phyloP scores from a whole-genome alignment of 2,329 filamentous ascomycete species.

The Huntiella moniliformis region DNA sequence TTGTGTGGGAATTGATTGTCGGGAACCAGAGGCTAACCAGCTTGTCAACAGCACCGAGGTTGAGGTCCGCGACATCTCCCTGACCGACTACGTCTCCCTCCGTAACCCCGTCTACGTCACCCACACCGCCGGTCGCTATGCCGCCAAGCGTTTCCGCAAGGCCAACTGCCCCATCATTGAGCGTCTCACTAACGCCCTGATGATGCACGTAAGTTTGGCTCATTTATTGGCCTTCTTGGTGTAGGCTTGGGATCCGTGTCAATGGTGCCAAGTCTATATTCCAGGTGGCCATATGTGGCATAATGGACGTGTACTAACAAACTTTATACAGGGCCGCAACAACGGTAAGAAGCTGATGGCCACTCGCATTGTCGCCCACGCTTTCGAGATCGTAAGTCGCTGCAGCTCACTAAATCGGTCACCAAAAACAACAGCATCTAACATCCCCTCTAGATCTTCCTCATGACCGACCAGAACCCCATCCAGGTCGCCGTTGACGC shows the following conservation, averaged over 20 bases:
- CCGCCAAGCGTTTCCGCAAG: conserved; percentile 99
- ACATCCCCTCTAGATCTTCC: conserved; percentile 59
- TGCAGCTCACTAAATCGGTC: background rate
- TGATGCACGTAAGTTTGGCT: conserved; percentile 59
- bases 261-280: background rate
- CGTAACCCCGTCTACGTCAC: conserved; percentile 97
- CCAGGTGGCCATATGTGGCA: background rate
- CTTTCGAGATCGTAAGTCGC: conserved; percentile 92
- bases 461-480: conserved; percentile 99
- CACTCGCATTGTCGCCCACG: conserved; percentile 95
- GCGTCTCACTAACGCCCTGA: conserved; percentile 99
- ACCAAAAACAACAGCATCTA: conserved; percentile 13
- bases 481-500: conserved; percentile 99
- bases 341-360: conserved; percentile 99
- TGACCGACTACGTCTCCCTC: conserved; percentile 99
- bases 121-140: conserved; percentile 97
- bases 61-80: conserved; percentile 97
- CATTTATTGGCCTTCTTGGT: background rate
- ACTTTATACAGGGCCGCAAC: conserved; percentile 99
- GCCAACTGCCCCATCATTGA: conserved; percentile 99
- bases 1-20: too few species aligned
- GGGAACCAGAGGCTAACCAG: conserved; percentile 7
- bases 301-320: conserved; percentile 4
- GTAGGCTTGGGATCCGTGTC: background rate
- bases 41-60: conserved; percentile 42